phyloP scores from a whole-genome alignment of 2,329 filamentous ascomycete genomes.

The Talaromyces albobiverticillius region DNA sequence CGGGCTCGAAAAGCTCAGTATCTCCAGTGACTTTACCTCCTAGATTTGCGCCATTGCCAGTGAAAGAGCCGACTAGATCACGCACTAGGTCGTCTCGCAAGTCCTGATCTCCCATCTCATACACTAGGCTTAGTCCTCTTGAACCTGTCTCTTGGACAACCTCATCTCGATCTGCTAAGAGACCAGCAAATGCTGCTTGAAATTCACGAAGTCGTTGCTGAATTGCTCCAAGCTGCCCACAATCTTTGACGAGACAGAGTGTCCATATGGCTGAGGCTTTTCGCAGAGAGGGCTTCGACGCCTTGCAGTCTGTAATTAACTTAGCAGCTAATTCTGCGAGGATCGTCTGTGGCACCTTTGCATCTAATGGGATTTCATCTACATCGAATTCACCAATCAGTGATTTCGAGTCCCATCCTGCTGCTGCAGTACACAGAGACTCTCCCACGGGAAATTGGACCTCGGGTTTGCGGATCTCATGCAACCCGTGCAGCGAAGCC shows the following conservation, averaged over 20 bases:
- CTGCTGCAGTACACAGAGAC: conserved; percentile 73
- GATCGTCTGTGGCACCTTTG: conserved; percentile 34
- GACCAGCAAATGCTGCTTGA: conserved; percentile 82
- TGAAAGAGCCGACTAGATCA: conserved; percentile 86
- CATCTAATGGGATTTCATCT: conserved; percentile 50
- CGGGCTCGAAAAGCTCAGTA: conserved; percentile 90
- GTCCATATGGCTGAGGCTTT: conserved; percentile 96
- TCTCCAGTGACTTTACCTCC: conserved; percentile 78
- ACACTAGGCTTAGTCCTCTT: conserved; percentile 84
- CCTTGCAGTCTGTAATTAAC: conserved; percentile 72
- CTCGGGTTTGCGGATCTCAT: conserved; percentile 82
- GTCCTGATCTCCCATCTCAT: conserved; percentile 80
- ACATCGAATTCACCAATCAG: conserved; percentile 75
- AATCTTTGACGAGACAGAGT: conserved; percentile 85
- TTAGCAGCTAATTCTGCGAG: conserved; percentile 64
- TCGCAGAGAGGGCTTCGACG: conserved; percentile 81
- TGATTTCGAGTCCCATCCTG: conserved; percentile 79
- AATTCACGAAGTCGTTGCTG: conserved; percentile 72
- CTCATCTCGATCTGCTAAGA: conserved; percentile 85
- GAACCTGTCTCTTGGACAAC: conserved; percentile 95
- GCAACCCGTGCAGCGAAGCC: conserved; percentile 68
- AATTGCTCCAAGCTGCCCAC: conserved; percentile 72
- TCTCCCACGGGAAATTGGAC: conserved; percentile 89
- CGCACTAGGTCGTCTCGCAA: conserved; percentile 80
- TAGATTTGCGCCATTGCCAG: conserved; percentile 61